Conservation (phyloP, 1,139 yeast genomes). For the Sugiyamaella neomexicana region DNA sequence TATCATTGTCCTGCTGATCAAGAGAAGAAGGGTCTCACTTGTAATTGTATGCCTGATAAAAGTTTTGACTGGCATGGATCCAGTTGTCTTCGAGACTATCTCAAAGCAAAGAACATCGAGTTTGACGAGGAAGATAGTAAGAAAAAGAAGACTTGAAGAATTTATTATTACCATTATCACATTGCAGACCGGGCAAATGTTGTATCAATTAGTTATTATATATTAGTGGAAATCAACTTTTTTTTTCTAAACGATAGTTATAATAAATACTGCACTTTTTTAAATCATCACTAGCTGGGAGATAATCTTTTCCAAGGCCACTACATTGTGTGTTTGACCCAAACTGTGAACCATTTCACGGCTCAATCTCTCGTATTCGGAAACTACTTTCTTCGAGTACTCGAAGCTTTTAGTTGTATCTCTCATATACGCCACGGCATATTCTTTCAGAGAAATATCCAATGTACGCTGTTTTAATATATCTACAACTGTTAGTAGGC, state of each 20-base stretch:
- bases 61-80: conserved; percentile 33
- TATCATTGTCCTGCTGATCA: conserved; percentile 62
- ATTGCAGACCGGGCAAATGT: no score
- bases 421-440: conserved; percentile 51
- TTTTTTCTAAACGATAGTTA: background rate
- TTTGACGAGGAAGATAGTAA: conserved; percentile 13
- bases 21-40: conserved; percentile 25
- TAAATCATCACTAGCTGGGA: conserved; percentile 8
- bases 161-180: no score
- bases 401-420: conserved; percentile 47
- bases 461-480: conserved; percentile 45
- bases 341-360: conserved; percentile 25
- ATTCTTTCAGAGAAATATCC: conserved; percentile 47
- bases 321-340: conserved; percentile 17
- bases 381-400: conserved; percentile 36
- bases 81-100: conserved; percentile 31
- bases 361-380: conserved; percentile 26
- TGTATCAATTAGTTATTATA: no score
- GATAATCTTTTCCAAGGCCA: conserved; percentile 14
- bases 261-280: background rate
- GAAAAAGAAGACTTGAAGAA: conserved; percentile 1
- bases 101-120: conserved; percentile 25
- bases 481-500: conserved; percentile 21
- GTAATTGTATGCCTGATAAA: conserved; percentile 28
- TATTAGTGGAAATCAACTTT: no score